Evolutionary conservation across 495 filamentous ascomycete species (phyloP), one percentile per base, ranked within the genome.

Genomic region (Lasiosphaeria miniovina): DNA sequence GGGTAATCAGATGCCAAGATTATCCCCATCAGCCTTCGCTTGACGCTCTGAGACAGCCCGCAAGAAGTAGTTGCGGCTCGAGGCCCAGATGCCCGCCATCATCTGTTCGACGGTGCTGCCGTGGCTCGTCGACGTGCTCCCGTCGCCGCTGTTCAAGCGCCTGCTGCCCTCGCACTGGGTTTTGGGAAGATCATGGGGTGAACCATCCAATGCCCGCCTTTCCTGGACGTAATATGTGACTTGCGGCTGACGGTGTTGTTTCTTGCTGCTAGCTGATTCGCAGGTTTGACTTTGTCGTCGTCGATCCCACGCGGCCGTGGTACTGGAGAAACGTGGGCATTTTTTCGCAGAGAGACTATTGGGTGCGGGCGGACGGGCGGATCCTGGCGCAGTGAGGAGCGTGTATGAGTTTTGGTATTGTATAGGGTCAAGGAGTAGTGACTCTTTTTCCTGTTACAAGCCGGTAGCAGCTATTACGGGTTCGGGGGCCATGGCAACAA

Each of bases 21-120:
- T 24, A 41, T 41, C 38, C 38, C 1, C 12, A 41, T 41, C 38
- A 41, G 38, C 38, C 38, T 41, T 41, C 38, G 3, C 38, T 41
- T 12, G 38, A 12, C 12, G 38, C 38, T 41, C 38, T 41, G 12
- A 3, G 12, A 12, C 38, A 3, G 38, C 3, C 38, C 12, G 38
- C 38, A 1, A 3, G 3, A 12, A 41, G 12, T 41, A 3, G 38
- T 8, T 41, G 38, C 38, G 8, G 38, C 38, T 12, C 59, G 76
- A 83, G 56, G 72, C 77, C 32, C 73, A 75, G 10, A 66, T 86
- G 33, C 74, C 79, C 3, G 65, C 74, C 4, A 75, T 86, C 5
- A 67, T 83, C n/a, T 67, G 83, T 49, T 68, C 73, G 6, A 76
- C 80, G 6, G 68, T 86, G 6, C 78, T 82, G 59, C 84, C 84